These are phyloP conservation scores for Wickerhamiella infanticola DNA, from an alignment of 1,139 yeast genomes.

Conservation along the genomic window DNA sequence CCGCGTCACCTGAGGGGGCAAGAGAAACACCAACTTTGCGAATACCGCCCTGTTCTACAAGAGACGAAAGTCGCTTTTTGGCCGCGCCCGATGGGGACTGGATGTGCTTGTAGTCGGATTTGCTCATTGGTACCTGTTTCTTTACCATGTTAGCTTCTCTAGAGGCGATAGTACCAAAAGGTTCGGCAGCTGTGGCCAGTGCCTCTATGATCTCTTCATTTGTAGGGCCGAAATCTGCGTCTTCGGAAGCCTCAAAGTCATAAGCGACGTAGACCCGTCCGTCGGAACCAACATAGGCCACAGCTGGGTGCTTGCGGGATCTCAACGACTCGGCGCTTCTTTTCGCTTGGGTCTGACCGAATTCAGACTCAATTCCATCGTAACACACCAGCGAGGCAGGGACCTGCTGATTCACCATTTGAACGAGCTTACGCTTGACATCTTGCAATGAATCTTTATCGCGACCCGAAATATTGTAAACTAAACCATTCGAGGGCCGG, in stretches of 20 bases:
- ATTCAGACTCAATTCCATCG: slow-evolving; percentile 52
- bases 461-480: slow-evolving; percentile 30
- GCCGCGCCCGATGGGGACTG: slow-evolving; percentile 14
- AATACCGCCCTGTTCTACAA: slow-evolving; percentile 21
- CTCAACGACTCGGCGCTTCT: slow-evolving; percentile 32
- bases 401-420: slow-evolving; percentile 52
- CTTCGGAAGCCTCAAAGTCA: slow-evolving; percentile 23
- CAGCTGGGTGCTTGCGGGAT: slow-evolving; percentile 35
- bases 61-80: slow-evolving; percentile 39
- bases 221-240: slow-evolving; percentile 35
- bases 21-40: slow-evolving; percentile 17
- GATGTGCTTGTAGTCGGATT: slow-evolving; percentile 42
- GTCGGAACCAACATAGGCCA: slow-evolving; percentile 28
- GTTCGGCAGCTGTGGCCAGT: slow-evolving; percentile 32
- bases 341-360: slow-evolving; percentile 36
- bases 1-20: slow-evolving; percentile 25
- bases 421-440: slow-evolving; percentile 56
- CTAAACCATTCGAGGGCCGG: slow-evolving; percentile 20
- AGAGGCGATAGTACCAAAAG: slow-evolving; percentile 42
- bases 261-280: slow-evolving; percentile 31
- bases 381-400: slow-evolving; percentile 50
- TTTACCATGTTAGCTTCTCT: slow-evolving; percentile 40
- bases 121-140: slow-evolving; percentile 35
- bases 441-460: slow-evolving; percentile 31
- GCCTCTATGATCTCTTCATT: slow-evolving; percentile 21